Percentiles rank a stretch among this genome's conserved stretches.
Conservation (phyloP, 495 filamentous ascomycete genomes). For the Penicillium ochrochloron region DNA sequence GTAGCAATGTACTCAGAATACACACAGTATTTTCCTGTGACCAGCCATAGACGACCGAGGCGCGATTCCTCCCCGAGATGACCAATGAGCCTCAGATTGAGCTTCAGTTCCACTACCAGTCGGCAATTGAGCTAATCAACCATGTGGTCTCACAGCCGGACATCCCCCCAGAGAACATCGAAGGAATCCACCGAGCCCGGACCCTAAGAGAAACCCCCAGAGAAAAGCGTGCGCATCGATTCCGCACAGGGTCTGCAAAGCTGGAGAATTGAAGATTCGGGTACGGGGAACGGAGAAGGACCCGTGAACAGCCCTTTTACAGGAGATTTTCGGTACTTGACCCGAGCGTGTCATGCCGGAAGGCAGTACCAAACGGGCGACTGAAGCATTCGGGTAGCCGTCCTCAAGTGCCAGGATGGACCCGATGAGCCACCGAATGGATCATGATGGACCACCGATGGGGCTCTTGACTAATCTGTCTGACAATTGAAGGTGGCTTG, state of each 20-base stretch:
- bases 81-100: neutral
- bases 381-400: constrained; percentile 27
- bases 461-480: constrained; percentile 5
- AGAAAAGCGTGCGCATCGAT: neutral
- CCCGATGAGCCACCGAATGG: constrained; percentile 1
- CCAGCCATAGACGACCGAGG: neutral
- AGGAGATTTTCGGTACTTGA: constrained; percentile 28
- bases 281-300: constrained; percentile 3
- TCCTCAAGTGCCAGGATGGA: constrained; percentile 28
- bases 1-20: no score
- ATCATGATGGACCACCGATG: neutral
- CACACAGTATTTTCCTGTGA: neutral
- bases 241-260: neutral
- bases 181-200: neutral
- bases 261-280: neutral
- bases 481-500: constrained; percentile 4
- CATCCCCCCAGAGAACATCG: neutral
- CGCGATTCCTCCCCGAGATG: constrained; percentile 2
- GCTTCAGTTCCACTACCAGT: neutral
- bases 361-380: neutral
- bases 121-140: neutral
- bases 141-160: neutral
- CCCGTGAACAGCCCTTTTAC: neutral
- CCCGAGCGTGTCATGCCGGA: constrained; percentile 7
- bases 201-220: neutral